Conservation (phyloP, 176 grass and related monocot species). For the Avena eriantha region DNA sequence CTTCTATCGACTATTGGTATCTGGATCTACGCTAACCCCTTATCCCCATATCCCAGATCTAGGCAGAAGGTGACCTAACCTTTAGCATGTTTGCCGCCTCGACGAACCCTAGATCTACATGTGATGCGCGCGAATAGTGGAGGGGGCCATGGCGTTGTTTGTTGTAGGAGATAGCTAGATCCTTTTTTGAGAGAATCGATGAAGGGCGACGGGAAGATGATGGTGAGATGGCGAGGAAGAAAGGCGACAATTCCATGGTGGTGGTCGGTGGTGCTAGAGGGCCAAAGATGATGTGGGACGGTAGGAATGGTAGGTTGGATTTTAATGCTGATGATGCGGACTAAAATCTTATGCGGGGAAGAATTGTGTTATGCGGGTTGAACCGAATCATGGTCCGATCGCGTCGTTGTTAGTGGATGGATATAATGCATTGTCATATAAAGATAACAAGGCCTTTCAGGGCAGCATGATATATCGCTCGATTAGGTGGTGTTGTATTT, state of each 20-base stretch:
- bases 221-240: background rate
- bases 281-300: background rate
- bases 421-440: background rate
- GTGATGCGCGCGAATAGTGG: background rate
- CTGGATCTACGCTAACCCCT: background rate
- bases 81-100: background rate
- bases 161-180: too few relatives aligned
- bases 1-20: background rate
- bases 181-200: background rate
- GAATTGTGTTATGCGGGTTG: background rate
- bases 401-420: accelerated
- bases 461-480: background rate
- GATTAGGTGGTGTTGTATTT: background rate
- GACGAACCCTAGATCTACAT: background rate
- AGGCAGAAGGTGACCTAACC: background rate
- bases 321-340: too few relatives aligned
- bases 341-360: too few relatives aligned
- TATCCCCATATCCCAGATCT: background rate
- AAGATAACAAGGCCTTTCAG: background rate
- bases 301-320: background rate
- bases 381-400: too few relatives aligned
- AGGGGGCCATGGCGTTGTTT: accelerated
- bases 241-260: too few relatives aligned
- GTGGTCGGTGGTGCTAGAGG: too few relatives aligned
- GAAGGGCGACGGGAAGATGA: background rate